phyloP scores from a whole-genome alignment of 805 yeast genomes.

The Metschnikowia sp. region DNA sequence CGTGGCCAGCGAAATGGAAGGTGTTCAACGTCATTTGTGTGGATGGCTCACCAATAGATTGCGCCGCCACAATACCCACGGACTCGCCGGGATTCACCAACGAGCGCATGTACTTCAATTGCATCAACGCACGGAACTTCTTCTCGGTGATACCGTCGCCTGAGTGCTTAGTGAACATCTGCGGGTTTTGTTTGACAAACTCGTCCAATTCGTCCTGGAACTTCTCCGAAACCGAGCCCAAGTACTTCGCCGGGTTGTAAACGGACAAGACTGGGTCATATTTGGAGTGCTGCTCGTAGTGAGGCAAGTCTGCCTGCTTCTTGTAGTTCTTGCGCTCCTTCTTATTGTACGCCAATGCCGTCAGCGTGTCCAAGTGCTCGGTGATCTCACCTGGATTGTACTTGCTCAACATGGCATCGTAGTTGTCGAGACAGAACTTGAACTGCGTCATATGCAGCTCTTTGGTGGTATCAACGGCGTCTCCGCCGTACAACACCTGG shows the following conservation, averaged over 20 bases:
- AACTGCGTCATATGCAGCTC: conserved; percentile 93
- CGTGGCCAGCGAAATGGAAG: conserved; percentile 99
- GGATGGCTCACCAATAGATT: conserved; percentile 98
- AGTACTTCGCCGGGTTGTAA: conserved; percentile 81
- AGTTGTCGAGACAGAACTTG: conserved; percentile 88
- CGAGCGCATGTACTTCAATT: conserved; percentile 95
- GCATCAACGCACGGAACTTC: conserved; percentile 96
- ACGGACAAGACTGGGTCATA: conserved; percentile 87
- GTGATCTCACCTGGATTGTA: conserved; percentile 76
- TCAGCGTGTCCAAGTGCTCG: conserved; percentile 76
- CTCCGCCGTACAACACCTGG: conserved; percentile 98
- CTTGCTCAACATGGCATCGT: conserved; percentile 78
- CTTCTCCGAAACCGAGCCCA: conserved; percentile 90
- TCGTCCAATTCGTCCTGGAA: conserved; percentile 78
- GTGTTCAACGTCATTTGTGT: conserved; percentile 98
- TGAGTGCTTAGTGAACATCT: conserved; percentile 53
- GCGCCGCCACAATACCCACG: conserved; percentile 97
- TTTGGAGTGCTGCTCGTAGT: conserved; percentile 57
- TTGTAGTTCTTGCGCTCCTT: conserved; percentile 70
- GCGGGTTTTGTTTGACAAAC: conserved; percentile 56
- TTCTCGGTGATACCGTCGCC: conserved; percentile 57
- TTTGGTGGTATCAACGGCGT: conserved; percentile 88
- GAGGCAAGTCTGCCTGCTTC: conserved; percentile 62
- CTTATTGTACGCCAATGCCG: conserved; percentile 77
- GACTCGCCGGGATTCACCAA: conserved; percentile 95